These are phyloP conservation scores for Mycena chlorophos DNA, from an alignment of 768 basidiomycete species.

Conservation along the genomic window DNA sequence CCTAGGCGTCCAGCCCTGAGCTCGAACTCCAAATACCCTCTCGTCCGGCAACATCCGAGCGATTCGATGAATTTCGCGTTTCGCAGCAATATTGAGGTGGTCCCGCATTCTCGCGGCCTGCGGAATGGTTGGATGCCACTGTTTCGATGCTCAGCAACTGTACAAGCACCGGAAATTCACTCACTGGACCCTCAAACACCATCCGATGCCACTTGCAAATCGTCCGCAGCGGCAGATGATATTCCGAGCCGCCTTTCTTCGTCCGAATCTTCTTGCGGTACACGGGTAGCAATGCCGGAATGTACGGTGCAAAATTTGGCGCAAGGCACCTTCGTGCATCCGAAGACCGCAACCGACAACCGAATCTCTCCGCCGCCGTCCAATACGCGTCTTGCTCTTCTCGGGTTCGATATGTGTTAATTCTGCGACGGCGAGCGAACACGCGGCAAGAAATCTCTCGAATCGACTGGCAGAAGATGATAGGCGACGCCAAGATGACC, in stretches of 20 bases:
- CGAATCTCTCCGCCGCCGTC: slow-evolving; percentile 10
- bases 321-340: slow-evolving; percentile 13
- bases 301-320: slow-evolving; percentile 34
- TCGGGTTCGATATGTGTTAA: slow-evolving; percentile 3
- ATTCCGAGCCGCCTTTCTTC: slow-evolving; percentile 24
- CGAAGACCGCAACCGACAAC: slow-evolving; percentile 10
- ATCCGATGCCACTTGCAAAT: slow-evolving; percentile 51
- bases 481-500: slow-evolving; percentile 8
- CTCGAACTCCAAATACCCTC: slow-evolving; percentile 29
- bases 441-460: neutral
- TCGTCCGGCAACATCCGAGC: slow-evolving; percentile 40
- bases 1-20: slow-evolving; percentile 23
- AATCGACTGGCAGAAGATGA: slow-evolving; percentile 8
- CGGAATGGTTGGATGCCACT: slow-evolving; percentile 38
- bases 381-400: slow-evolving; percentile 15
- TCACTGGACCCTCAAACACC: slow-evolving; percentile 42
- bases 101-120: slow-evolving; percentile 36
- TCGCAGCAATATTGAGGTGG: slow-evolving; percentile 38
- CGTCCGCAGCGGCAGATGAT: slow-evolving; percentile 32
- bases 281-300: slow-evolving; percentile 39
- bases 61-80: slow-evolving; percentile 42
- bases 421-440: neutral
- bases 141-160: neutral
- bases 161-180: slow-evolving; percentile 12
- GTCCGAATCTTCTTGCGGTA: slow-evolving; percentile 34